These are phyloP conservation scores for Penicillium carneum DNA, from an alignment of 2,329 filamentous ascomycete species.

Conservation along the genomic window DNA sequence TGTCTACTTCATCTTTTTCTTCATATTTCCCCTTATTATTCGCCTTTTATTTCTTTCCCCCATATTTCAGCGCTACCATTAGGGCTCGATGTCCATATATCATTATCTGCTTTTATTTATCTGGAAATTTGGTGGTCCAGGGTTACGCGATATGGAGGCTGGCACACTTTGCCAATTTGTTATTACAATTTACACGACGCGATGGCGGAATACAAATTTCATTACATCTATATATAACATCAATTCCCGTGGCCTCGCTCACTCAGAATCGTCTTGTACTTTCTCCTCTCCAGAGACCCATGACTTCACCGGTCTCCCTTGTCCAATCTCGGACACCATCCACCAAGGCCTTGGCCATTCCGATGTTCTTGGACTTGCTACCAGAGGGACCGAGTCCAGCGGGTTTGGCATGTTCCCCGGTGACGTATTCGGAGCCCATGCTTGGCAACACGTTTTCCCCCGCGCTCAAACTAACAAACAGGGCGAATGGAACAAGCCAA, in stretches of 20 bases:
- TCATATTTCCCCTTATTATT: conserved; percentile 18
- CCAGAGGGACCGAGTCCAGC: conserved; percentile 41
- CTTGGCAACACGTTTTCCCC: conserved; percentile 94
- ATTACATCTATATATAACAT: conserved; percentile 20
- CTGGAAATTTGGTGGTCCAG: conserved; percentile 5
- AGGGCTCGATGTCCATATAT: conserved; percentile 20
- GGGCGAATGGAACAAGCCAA: conserved; percentile 92
- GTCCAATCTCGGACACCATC: conserved; percentile 67
- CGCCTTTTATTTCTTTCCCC: conserved; percentile 4
- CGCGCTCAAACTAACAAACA: conserved; percentile 92
- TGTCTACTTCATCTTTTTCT: conserved; percentile 10
- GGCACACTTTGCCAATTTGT: conserved; percentile 8
- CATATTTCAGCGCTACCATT: conserved; percentile 14
- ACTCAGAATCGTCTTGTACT: conserved; percentile 58
- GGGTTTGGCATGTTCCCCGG: conserved; percentile 54
- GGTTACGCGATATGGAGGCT: conserved; percentile 10
- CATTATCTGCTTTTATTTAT: conserved; percentile 9
- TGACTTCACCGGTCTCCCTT: conserved; percentile 66
- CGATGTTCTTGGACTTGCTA: conserved; percentile 59
- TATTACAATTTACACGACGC: conserved; percentile 9
- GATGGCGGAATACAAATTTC: conserved; percentile 1
- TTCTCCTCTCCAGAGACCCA: conserved; percentile 69
- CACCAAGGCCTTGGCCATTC: conserved; percentile 70
- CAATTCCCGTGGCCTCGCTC: not conserved
- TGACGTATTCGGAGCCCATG: conserved; percentile 80